These are phyloP conservation scores for Eucalyptus melliodora DNA, from an alignment of 345 rosid species.

Conservation along the genomic window DNA sequence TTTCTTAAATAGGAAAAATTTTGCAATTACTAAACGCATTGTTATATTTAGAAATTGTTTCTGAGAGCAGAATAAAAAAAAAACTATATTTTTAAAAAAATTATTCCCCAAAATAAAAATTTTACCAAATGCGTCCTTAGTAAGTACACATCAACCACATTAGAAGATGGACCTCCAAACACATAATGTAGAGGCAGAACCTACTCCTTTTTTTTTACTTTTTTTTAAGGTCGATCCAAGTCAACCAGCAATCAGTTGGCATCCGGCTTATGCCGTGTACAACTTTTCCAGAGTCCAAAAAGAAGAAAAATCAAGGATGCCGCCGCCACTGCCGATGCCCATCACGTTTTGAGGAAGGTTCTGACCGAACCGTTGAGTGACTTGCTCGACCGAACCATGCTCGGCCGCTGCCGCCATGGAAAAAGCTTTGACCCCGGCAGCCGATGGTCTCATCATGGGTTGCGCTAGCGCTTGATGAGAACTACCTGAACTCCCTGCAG, in stretches of 20 bases:
- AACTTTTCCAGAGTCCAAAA: neutral
- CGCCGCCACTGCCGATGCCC: neutral
- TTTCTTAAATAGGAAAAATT: too few species aligned
- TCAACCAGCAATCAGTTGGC: neutral
- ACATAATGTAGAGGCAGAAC: neutral
- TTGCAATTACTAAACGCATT: too few species aligned
- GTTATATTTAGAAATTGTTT: too few species aligned
- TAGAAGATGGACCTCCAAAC: neutral
- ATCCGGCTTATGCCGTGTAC: neutral
- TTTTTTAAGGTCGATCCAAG: neutral
- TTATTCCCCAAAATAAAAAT: too few species aligned
- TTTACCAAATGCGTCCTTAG: neutral
- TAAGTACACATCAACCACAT: neutral
- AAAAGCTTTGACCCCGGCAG: neutral
- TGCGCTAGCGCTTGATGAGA: neutral
- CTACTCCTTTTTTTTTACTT: neutral
- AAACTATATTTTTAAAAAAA: too few species aligned
- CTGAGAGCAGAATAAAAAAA: rapidly evolving
- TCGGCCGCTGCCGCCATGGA: neutral
- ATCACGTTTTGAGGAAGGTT: neutral
- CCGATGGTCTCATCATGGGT: neutral
- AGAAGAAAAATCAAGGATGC: neutral
- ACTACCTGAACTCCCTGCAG: neutral
- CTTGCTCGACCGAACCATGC: neutral
- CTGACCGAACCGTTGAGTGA: neutral